Percentiles rank a stretch among this genome's conserved stretches.
Evolutionary conservation across 352 stramenopile genomes (phyloP).

Genomic region (Phytophthora podocarpi): DNA sequence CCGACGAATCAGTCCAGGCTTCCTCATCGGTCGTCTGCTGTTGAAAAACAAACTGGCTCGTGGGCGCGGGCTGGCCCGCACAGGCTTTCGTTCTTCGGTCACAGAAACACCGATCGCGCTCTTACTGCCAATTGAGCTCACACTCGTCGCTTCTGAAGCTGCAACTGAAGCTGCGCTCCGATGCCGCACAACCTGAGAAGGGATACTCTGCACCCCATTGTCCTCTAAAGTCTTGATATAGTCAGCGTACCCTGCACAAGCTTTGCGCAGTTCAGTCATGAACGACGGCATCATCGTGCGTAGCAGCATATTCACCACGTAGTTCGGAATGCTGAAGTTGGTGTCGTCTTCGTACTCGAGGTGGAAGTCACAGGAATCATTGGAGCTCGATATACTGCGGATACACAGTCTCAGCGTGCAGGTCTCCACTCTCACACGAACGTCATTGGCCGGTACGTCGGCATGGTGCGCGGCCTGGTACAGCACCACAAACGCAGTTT

Average conservation of each 20-base stretch:
- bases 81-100: slow-evolving; percentile 31
- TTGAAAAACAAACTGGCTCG: slow-evolving; percentile 29
- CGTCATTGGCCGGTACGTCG: slow-evolving; percentile 41
- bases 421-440: slow-evolving; percentile 67
- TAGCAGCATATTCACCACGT: slow-evolving; percentile 64
- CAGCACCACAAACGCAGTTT: slow-evolving; percentile 71
- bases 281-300: slow-evolving; percentile 60
- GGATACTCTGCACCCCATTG: slow-evolving; percentile 44
- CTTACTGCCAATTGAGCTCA: slow-evolving; percentile 17
- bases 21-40: slow-evolving; percentile 19
- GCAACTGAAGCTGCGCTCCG: slow-evolving; percentile 21
- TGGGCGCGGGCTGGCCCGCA: slow-evolving; percentile 12
- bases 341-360: slow-evolving; percentile 84
- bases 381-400: slow-evolving; percentile 48
- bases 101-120: slow-evolving; percentile 8
- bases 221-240: slow-evolving; percentile 55
- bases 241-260: slow-evolving; percentile 59
- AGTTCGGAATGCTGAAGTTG: slow-evolving; percentile 79
- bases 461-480: slow-evolving; percentile 63
- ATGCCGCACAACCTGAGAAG: slow-evolving; percentile 56
- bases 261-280: slow-evolving; percentile 61
- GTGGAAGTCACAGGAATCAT: slow-evolving; percentile 70
- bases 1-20: slow-evolving; percentile 21
- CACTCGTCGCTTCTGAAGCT: slow-evolving; percentile 8
- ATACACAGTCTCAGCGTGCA: slow-evolving; percentile 67